Evolutionary conservation across 306 rosid species (phyloP), one percentile per base, ranked within the genome.

Genomic region (Castanopsis chinensis): DNA sequence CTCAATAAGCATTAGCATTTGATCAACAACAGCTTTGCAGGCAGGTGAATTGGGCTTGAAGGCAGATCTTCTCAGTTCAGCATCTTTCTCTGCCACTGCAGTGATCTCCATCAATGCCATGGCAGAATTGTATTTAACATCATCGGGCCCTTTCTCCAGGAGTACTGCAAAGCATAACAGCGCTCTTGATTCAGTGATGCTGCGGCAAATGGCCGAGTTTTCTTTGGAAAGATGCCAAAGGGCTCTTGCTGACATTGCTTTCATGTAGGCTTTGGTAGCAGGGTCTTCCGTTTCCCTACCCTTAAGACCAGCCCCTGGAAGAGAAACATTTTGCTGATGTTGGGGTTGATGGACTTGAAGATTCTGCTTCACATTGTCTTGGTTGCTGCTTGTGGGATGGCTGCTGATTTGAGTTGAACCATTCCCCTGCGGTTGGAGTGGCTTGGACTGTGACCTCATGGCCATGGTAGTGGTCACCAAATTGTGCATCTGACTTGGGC

Each of bases 61-160:
- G 1, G 99, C 98, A 0, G 96, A 90, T 70, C 89, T 82, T 85
- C 99, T 90, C 81, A 95, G 80, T 2, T 95, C 98, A 1, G 98
- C 73, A 75, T 95, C 96, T 76, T 79, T 81, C 94, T 93, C 99
- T 1, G 99, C 99, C 74, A 93, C 87, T 0, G 96, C 87, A 0
- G 98, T 90, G 32, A 95, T 95, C 89, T 93, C 98, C 97, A 92
- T 93, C 80, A 95, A 81, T 0, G 99, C 97, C 98, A 95, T 85
- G 45, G 99, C 98, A 12, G 97, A 95, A 86, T 93, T 84, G 75
- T 74, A 85, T 75, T 89, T 89, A 59, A 91, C 99, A 11, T 86
- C 89, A 73, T 88, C 86, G 0, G 87, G 81, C 19, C 99, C 99
- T 55, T 89, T 93, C 81, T 95, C 98, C 20, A 95, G 86, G 6